A percentile compares a stretch with the other conserved stretches of the same genome.
phyloP scores from a whole-genome alignment of 768 basidiomycete species.

The Lyophyllum shimeji region DNA sequence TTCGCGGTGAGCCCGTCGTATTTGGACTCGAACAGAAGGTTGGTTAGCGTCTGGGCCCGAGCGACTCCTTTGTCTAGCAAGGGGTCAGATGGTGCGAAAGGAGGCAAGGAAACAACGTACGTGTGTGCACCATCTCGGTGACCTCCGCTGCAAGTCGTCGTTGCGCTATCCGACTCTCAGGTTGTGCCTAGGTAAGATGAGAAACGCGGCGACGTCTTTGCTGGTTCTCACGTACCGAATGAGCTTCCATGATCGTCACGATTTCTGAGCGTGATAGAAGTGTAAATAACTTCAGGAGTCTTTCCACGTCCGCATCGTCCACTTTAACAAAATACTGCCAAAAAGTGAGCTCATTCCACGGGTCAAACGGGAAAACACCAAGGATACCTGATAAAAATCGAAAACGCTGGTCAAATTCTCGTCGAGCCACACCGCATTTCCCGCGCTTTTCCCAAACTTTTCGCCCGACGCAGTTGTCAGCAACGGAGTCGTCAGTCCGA shows the following conservation, averaged over 20 bases:
- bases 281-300: slow-evolving; percentile 82
- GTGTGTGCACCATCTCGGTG: slow-evolving; percentile 50
- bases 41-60: slow-evolving; percentile 42
- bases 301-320: slow-evolving; percentile 76
- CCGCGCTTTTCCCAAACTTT: slow-evolving; percentile 97
- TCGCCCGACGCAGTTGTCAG: slow-evolving; percentile 86
- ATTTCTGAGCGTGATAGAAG: slow-evolving; percentile 64
- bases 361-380: background rate
- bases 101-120: slow-evolving; percentile 21
- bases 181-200: slow-evolving; percentile 28
- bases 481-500: slow-evolving; percentile 91
- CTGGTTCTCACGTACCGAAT: slow-evolving; percentile 43
- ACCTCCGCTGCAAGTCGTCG: slow-evolving; percentile 50
- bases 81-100: slow-evolving; percentile 3
- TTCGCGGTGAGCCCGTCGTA: slow-evolving; percentile 48
- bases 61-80: slow-evolving; percentile 35
- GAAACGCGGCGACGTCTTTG: background rate
- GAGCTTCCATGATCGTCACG: slow-evolving; percentile 51
- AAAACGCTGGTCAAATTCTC: slow-evolving; percentile 75
- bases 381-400: slow-evolving; percentile 89
- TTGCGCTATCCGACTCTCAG: slow-evolving; percentile 48
- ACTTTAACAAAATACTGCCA: slow-evolving; percentile 86
- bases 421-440: slow-evolving; percentile 94
- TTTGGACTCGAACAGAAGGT: slow-evolving; percentile 42
- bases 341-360: background rate